phyloP scores from a whole-genome alignment of 1,284 basidiomycete genomes.

The Tilletia setariae region DNA sequence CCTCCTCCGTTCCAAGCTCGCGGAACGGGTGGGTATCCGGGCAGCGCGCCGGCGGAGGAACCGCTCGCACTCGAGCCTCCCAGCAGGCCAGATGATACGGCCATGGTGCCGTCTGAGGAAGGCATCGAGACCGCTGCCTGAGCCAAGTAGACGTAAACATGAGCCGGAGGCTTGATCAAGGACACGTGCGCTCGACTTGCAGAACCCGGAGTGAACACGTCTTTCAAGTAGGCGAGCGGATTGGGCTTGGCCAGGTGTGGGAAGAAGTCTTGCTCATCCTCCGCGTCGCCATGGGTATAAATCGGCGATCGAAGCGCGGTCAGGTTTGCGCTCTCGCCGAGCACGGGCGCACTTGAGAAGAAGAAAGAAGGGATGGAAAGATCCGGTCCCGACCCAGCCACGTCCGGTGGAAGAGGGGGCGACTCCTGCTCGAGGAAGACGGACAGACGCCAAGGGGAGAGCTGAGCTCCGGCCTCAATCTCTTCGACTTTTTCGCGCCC shows the following conservation, averaged over 20 bases:
- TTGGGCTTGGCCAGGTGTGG: constrained; percentile 20
- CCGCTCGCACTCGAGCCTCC: background rate
- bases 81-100: background rate
- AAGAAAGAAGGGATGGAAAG: constrained; percentile 25
- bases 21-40: constrained; percentile 31
- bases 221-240: background rate
- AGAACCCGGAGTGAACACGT: constrained; percentile 21
- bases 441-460: constrained; percentile 33
- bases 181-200: constrained; percentile 27
- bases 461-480: constrained; percentile 13
- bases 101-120: background rate
- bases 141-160: constrained; percentile 4
- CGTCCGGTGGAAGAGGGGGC: constrained; percentile 25
- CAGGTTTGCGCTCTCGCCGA: background rate
- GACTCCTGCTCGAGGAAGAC: constrained; percentile 32
- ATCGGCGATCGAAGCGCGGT: background rate
- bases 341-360: constrained; percentile 10
- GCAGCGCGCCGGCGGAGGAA: constrained; percentile 10
- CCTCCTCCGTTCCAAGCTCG: constrained; percentile 34
- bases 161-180: constrained; percentile 5
- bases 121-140: background rate
- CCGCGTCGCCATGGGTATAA: too few relatives aligned
- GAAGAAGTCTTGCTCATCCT: constrained; percentile 17
- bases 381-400: constrained; percentile 23
- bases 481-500: constrained; percentile 18